Base-by-base conservation (phyloP, 352 stramenopile genomes). In the Globisporangium paddicum region DNA sequence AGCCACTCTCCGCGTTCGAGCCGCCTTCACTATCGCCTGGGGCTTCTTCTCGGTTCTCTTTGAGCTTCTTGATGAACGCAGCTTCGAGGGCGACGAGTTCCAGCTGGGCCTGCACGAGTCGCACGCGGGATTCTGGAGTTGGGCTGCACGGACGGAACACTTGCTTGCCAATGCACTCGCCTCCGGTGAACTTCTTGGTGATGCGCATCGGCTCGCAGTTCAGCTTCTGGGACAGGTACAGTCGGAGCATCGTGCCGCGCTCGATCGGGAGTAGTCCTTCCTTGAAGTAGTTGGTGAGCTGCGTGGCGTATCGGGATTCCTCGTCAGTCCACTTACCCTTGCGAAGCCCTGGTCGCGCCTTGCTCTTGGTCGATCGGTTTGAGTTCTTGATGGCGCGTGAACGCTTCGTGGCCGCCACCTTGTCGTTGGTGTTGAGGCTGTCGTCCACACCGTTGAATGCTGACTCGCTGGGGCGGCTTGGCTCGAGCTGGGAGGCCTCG, bases 201-300 rank as follows among this genome's bases (percentile, higher is more conserved):
- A 97, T 96, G 48, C 89, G 82, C 89, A 97, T 97, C 2, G 89
- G 87, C 59, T 96, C 86, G 60, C 89, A 97, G 64, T 96, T 96
- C 51, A 97, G 86, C 71, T 95, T 95, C 66, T 94, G 83, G 26
- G 86, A 91, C n/a, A 97, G 68, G 61, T 96, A 97, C 5, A 93
- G 69, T 23, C 89, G 82, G 10, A 97, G 84, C 81, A 95, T 96
- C 13, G 86, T 96, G 60, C 89, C 89, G 55, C 87, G 82, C 50
- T 93, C 83, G 21, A 95, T 78, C 23, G 81, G 82, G 18, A 95
- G 59, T 18, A 93, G 67, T 0, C 85, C 85, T 62, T 93, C 77
- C 66, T 95, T 95, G 58, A 95, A 95, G 62, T 92, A 95, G 63
- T 82, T 75, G 25, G 76, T 91, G 40, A 95, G 72, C 51, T 87